Percentiles rank a stretch among this genome's conserved stretches.
Evolutionary conservation across 306 rosid species (phyloP).

Genomic region (Trifolium subterraneum): DNA sequence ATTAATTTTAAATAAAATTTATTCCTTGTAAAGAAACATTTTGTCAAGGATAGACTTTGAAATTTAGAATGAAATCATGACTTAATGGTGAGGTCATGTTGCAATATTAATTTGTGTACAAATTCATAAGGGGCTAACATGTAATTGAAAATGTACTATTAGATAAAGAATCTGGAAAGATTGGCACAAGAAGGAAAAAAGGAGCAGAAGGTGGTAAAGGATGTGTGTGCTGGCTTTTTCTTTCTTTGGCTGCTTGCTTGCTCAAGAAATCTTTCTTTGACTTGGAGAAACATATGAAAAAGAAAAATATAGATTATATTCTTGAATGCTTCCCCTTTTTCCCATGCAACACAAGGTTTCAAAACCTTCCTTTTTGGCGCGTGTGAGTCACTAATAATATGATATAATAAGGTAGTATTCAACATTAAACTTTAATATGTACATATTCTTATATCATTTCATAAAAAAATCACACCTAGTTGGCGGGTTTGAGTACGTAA

Average conservation of each 20-base stretch:
- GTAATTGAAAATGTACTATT: constrained; percentile 37
- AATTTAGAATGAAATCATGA: not conserved
- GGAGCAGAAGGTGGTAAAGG: constrained; percentile 50
- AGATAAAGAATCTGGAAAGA: constrained; percentile 63
- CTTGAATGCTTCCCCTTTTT: constrained; percentile 49
- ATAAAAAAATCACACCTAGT: too few relatives aligned
- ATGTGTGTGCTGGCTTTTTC: constrained; percentile 62
- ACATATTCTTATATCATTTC: not conserved
- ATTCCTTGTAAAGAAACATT: not conserved
- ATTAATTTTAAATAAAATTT: not conserved
- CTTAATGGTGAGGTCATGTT: constrained; percentile 37
- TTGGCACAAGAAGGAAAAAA: constrained; percentile 43
- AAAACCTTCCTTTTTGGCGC: constrained; percentile 38
- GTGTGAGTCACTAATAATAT: constrained; percentile 32
- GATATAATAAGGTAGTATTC: not conserved
- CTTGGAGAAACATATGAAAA: constrained; percentile 56
- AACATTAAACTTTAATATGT: not conserved
- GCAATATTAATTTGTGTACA: constrained; percentile 23
- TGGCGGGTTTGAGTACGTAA: too few relatives aligned
- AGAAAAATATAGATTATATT: constrained; percentile 43
- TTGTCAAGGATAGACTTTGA: not conserved
- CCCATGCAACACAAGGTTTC: constrained; percentile 41
- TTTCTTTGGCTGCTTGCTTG: constrained; percentile 67
- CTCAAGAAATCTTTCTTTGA: constrained; percentile 89
- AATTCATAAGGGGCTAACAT: constrained; percentile 23